These are phyloP conservation scores for Chenopodium quinoa DNA, from an alignment of 148 eudicot species.

Conservation along the genomic window DNA sequence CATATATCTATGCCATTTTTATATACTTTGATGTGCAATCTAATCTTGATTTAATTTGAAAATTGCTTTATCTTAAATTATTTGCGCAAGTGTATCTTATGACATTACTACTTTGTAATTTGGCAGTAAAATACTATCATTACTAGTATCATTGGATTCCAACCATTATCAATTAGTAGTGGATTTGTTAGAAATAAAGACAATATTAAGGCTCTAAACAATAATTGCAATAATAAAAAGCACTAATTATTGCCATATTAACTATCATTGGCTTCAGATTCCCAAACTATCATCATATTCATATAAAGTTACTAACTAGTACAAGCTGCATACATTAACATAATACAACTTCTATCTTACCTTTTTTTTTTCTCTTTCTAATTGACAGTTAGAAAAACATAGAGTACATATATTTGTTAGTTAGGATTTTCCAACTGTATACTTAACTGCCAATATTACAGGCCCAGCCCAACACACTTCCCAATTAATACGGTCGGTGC, in stretches of 20 bases:
- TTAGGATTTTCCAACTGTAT: constrained; percentile 1
- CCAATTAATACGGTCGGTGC: constrained; percentile 22
- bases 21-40: too few species aligned
- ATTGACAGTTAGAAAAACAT: background rate
- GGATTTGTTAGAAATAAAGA: too few species aligned
- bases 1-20: too few species aligned
- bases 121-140: too few species aligned
- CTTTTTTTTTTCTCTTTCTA: background rate
- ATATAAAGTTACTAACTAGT: background rate
- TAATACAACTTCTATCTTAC: background rate
- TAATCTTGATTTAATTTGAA: too few species aligned
- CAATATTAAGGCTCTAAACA: too few species aligned
- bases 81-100: too few species aligned
- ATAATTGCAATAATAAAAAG: background rate
- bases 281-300: background rate
- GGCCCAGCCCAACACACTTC: background rate
- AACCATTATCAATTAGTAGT: too few species aligned
- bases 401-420: background rate
- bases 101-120: too few species aligned
- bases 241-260: background rate
- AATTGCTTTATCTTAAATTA: too few species aligned
- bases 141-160: too few species aligned
- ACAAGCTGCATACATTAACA: background rate
- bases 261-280: background rate
- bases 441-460: constrained; percentile 11